These are phyloP conservation scores for Lachancea nothofagi DNA, from an alignment of 805 yeast genomes.

Conservation along the genomic window DNA sequence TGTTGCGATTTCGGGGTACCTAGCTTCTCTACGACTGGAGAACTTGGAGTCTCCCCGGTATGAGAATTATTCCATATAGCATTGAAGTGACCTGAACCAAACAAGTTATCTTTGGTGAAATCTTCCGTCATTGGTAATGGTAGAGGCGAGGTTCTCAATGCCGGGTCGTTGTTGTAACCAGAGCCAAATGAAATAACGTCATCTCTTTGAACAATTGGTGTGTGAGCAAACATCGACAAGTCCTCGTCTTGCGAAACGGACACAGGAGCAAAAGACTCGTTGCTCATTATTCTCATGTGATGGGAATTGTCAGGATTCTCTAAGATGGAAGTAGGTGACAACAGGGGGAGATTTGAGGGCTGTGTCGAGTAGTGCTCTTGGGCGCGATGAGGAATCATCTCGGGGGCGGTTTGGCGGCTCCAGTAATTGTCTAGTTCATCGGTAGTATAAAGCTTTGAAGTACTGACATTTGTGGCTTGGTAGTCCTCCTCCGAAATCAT, in stretches of 20 bases:
- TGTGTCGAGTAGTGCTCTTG: neutral
- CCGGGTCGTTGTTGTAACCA: conserved; percentile 6
- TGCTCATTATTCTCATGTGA: neutral
- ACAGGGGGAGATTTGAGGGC: conserved; percentile 4
- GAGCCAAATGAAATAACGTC: conserved; percentile 13
- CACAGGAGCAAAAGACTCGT: conserved; percentile 4
- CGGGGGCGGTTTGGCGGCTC: conserved; percentile 12
- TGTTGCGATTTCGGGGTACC: conserved; percentile 8
- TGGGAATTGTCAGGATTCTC: neutral
- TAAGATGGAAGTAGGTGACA: conserved; percentile 5
- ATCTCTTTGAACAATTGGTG: conserved; percentile 5
- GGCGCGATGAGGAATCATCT: neutral
- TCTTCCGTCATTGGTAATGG: conserved; percentile 6
- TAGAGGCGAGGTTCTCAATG: conserved; percentile 5
- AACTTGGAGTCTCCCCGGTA: conserved; percentile 1
- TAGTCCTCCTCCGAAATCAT: conserved; percentile 31
- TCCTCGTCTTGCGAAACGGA: conserved; percentile 2
- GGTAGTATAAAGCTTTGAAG: conserved; percentile 30
- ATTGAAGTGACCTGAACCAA: conserved; percentile 25
- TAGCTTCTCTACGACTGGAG: conserved; percentile 1
- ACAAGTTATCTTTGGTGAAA: conserved; percentile 6
- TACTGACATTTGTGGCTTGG: conserved; percentile 25
- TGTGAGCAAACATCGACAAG: conserved; percentile 2
- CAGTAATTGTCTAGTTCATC: conserved; percentile 36
- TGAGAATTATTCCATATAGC: conserved; percentile 23